Conservation (phyloP, 306 rosid genomes). For the Ceratonia siliqua region DNA sequence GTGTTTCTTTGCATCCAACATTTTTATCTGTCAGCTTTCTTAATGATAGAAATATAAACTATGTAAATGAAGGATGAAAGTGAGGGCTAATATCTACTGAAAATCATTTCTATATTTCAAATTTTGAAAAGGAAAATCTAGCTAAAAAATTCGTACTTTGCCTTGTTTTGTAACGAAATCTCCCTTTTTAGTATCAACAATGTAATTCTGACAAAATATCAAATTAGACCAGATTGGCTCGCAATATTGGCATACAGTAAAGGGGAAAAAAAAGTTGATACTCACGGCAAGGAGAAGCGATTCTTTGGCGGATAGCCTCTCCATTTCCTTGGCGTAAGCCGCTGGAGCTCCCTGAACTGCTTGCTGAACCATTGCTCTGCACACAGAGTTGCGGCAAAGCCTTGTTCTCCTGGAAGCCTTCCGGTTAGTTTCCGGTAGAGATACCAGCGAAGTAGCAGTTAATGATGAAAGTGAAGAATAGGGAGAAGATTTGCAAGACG, state of each 20-base stretch:
- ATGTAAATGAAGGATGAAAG: neutral
- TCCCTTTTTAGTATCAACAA: neutral
- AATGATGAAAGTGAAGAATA: slow-evolving; percentile 20
- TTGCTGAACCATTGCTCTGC: slow-evolving; percentile 87
- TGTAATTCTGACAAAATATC: neutral
- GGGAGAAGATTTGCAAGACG: slow-evolving; percentile 31
- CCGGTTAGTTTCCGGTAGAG: slow-evolving; percentile 17
- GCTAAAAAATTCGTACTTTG: neutral
- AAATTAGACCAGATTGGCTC: neutral
- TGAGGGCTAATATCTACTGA: neutral
- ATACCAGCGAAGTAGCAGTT: slow-evolving; percentile 22
- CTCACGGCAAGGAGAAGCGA: slow-evolving; percentile 97
- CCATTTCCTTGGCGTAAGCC: slow-evolving; percentile 96
- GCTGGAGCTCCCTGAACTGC: slow-evolving; percentile 84
- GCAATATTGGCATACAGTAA: neutral
- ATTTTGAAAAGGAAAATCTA: neutral
- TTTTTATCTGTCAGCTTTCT: neutral
- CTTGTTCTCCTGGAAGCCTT: slow-evolving; percentile 12
- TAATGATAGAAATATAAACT: neutral
- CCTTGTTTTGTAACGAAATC: neutral
- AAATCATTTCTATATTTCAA: neutral
- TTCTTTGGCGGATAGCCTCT: slow-evolving; percentile 96
- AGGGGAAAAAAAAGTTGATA: neutral
- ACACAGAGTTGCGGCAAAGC: slow-evolving; percentile 22
- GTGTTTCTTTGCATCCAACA: neutral